Evolutionary conservation across 768 basidiomycete genomes (phyloP).

Genomic region (Lentinula edodes): DNA sequence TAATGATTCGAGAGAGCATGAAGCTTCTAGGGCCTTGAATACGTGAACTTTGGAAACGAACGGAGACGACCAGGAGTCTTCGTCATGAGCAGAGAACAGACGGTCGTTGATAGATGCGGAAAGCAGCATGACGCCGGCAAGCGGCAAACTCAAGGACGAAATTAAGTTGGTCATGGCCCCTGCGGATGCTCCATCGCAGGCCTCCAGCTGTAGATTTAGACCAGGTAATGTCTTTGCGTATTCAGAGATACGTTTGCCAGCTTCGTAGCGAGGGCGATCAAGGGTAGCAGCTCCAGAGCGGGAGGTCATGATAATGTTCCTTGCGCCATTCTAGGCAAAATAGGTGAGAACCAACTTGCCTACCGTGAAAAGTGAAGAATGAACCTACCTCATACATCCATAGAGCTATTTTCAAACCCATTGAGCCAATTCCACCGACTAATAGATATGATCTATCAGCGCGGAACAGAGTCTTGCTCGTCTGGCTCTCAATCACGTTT

Average conservation of each 20-base stretch:
- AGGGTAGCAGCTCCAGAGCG: conserved; percentile 14
- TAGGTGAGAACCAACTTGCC: background rate
- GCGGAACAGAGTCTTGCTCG: conserved; percentile 11
- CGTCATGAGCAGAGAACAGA: conserved; percentile 16
- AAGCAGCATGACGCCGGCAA: conserved; percentile 16
- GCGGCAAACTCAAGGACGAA: conserved; percentile 7
- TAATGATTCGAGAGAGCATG: conserved; percentile 7
- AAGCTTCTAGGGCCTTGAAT: conserved; percentile 12
- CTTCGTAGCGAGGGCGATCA: conserved; percentile 6
- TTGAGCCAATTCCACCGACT: conserved; percentile 21
- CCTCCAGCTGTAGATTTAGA: conserved; percentile 13
- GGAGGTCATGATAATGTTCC: conserved; percentile 19
- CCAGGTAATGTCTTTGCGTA: conserved; percentile 13
- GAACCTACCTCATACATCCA: conserved; percentile 25
- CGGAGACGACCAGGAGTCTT: conserved; percentile 13
- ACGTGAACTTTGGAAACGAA: conserved; percentile 15
- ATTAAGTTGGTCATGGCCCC: conserved; percentile 10
- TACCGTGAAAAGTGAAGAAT: background rate
- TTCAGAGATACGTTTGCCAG: conserved; percentile 9
- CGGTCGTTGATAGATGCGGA: conserved; percentile 14
- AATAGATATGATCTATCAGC: conserved; percentile 20
- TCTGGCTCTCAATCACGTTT: background rate
- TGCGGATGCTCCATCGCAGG: conserved; percentile 12
- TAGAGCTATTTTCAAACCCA: conserved; percentile 19
- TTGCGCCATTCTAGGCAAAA: conserved; percentile 15